phyloP scores from a whole-genome alignment of 352 stramenopile species.

The Phytopythium montanum region DNA sequence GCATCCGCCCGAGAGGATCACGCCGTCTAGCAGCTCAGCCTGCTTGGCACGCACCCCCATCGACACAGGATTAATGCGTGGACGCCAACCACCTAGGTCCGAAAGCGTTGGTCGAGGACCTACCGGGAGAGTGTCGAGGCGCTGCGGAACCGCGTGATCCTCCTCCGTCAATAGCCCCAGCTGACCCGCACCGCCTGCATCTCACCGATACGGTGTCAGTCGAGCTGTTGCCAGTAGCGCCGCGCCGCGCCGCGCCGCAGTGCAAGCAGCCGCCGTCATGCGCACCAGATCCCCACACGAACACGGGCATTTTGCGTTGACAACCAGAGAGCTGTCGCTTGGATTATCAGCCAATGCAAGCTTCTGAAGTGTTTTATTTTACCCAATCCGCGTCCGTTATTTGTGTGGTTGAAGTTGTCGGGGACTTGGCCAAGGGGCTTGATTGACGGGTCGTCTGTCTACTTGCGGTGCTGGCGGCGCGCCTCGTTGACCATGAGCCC shows the following conservation, averaged over 20 bases:
- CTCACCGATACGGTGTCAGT: not conserved
- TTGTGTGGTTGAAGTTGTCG: not conserved
- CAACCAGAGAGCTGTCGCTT: not conserved
- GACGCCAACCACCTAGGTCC: not conserved
- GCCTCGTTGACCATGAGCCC: constrained; percentile 79
- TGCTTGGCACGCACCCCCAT: not conserved
- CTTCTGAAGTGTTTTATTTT: not conserved
- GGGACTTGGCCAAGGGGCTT: no score
- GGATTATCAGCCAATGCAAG: constrained; percentile 13
- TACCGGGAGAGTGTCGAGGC: constrained; percentile 19
- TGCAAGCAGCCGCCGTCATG: not conserved
- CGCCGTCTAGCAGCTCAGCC: constrained; percentile 24
- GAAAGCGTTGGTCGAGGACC: not conserved
- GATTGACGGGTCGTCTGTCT: constrained; percentile 6
- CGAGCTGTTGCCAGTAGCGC: not conserved
- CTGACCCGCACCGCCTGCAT: constrained; percentile 55
- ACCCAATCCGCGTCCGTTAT: constrained; percentile 6
- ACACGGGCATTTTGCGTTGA: constrained; percentile 7
- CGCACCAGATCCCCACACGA: constrained; percentile 66
- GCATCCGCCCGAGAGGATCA: constrained; percentile 55
- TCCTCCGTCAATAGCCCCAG: constrained; percentile 49
- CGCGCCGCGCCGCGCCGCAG: no score
- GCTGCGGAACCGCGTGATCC: constrained; percentile 57
- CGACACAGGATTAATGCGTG: not conserved
- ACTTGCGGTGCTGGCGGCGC: constrained; percentile 58